Evolutionary conservation across 805 yeast species (phyloP).

Genomic region (Teunomyces tritomae): DNA sequence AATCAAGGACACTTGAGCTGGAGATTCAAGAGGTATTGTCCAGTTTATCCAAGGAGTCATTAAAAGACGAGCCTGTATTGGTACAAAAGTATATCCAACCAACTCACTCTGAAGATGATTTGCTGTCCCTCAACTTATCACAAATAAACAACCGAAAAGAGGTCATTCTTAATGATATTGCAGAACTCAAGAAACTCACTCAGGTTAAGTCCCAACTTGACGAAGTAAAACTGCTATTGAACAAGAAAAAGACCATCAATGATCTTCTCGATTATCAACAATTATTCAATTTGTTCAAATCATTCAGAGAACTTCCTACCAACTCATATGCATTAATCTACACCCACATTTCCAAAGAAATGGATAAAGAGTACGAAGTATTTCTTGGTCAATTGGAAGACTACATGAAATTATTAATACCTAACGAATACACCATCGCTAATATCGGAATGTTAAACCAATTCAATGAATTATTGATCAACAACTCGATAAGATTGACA

Average conservation of each 20-base stretch:
- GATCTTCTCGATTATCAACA: slow-evolving; percentile 15
- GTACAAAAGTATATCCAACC: not conserved
- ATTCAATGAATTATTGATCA: slow-evolving; percentile 9
- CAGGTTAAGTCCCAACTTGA: not conserved
- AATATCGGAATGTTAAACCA: slow-evolving; percentile 10
- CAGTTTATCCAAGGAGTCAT: not conserved
- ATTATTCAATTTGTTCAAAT: slow-evolving; percentile 8
- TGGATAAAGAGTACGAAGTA: slow-evolving; percentile 3
- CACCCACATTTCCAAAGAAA: slow-evolving; percentile 4
- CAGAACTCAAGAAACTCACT: not conserved
- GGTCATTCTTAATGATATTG: slow-evolving; percentile 3
- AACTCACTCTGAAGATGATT: not conserved
- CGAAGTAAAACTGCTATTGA: slow-evolving; percentile 7
- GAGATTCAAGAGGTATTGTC: not conserved
- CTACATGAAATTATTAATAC: slow-evolving; percentile 18
- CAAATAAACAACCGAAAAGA: slow-evolving; percentile 8
- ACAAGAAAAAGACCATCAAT: slow-evolving; percentile 7
- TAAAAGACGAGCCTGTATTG: not conserved
- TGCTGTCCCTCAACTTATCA: slow-evolving; percentile 7
- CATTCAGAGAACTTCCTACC: not conserved
- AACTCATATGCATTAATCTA: slow-evolving; percentile 2
- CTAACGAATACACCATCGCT: slow-evolving; percentile 13
- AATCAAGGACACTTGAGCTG: not conserved
- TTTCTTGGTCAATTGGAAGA: slow-evolving; percentile 14
- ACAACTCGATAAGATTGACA: slow-evolving; percentile 7